These are phyloP conservation scores for Diaporthe ampelina DNA, from an alignment of 2,329 filamentous ascomycete species.

Conservation along the genomic window DNA sequence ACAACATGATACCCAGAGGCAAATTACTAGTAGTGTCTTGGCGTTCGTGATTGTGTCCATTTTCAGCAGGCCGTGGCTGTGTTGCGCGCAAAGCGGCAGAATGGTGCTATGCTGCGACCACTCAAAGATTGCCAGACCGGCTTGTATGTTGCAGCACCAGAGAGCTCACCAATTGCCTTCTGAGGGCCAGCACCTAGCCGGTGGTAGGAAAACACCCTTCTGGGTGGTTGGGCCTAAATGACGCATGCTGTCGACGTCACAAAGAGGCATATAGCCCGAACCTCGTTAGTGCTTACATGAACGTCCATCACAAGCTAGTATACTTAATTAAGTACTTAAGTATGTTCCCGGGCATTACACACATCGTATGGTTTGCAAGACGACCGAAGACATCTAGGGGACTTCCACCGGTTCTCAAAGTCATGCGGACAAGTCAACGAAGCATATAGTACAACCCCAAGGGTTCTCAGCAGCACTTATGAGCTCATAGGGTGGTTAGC, in stretches of 20 bases:
- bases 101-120: neutral
- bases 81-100: neutral
- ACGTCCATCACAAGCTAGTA: neutral
- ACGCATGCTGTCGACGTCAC: neutral
- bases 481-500: neutral
- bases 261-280: neutral
- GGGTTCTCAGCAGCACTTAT: neutral
- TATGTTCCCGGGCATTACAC: neutral
- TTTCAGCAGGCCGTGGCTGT: neutral
- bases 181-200: neutral
- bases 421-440: neutral
- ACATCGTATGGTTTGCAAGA: neutral
- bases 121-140: neutral
- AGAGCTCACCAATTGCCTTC: neutral
- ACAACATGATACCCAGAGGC: neutral
- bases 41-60: neutral
- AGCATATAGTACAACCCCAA: neutral
- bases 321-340: no score
- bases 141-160: neutral
- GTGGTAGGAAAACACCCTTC: neutral
- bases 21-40: slow-evolving; percentile 4
- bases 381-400: neutral
- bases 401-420: neutral
- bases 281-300: neutral
- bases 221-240: no score